Conservation (phyloP, 257 asterid species). For the Coffea eugenioides region DNA sequence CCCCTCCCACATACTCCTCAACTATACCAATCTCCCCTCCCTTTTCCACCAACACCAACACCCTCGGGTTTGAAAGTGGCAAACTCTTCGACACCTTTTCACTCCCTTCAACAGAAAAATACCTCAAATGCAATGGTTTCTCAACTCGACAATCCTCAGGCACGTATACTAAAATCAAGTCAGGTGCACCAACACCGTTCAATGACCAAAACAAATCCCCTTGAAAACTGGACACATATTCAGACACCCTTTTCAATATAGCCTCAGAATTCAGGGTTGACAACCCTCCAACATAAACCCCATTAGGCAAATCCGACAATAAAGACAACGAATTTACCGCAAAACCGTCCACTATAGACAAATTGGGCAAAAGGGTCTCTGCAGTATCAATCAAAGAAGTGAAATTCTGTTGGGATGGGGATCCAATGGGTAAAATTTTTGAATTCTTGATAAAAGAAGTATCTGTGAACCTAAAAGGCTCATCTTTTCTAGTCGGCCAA, state of each 20-base stretch:
- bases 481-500: slow-evolving; percentile 92
- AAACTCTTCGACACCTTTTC: slow-evolving; percentile 54
- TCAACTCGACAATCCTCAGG: slow-evolving; percentile 85
- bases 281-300: slow-evolving; percentile 68
- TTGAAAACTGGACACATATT: slow-evolving; percentile 44
- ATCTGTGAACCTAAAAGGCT: slow-evolving; percentile 83
- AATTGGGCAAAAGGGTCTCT: slow-evolving; percentile 49
- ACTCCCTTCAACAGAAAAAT: slow-evolving; percentile 52
- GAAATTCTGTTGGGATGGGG: slow-evolving; percentile 26
- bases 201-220: slow-evolving; percentile 91
- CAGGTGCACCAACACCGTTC: slow-evolving; percentile 90
- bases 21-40: slow-evolving; percentile 75
- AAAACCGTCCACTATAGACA: slow-evolving; percentile 72
- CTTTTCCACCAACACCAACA: slow-evolving; percentile 79
- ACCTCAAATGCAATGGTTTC: slow-evolving; percentile 59
- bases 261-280: slow-evolving; percentile 47
- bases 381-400: slow-evolving; percentile 24
- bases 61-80: slow-evolving; percentile 87
- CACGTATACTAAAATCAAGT: slow-evolving; percentile 66
- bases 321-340: slow-evolving; percentile 46
- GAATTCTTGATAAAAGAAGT: slow-evolving; percentile 72
- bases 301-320: slow-evolving; percentile 53
- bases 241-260: slow-evolving; percentile 56
- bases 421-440: slow-evolving; percentile 49
- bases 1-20: slow-evolving; percentile 69